Evolutionary conservation across 2,329 filamentous ascomycete species (phyloP).

Genomic region (Allantophomopsis cytisporea): DNA sequence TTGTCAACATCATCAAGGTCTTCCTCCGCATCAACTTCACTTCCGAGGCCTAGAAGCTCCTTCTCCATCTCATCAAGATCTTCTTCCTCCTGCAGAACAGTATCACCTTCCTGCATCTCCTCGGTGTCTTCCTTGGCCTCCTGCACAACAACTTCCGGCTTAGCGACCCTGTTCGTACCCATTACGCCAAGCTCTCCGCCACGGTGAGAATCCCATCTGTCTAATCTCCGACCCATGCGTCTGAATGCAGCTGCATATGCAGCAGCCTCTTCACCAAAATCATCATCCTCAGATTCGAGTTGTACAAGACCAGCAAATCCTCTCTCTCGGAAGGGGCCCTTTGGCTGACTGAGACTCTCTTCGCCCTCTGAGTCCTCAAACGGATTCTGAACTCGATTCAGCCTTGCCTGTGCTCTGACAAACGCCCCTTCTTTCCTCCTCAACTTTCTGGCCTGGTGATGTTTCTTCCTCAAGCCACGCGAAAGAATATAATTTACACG

Average conservation of each 20-base stretch:
- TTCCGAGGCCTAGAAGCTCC: slow-evolving; percentile 32
- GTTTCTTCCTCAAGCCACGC: slow-evolving; percentile 53
- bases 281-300: slow-evolving; percentile 48
- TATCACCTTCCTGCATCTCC: slow-evolving; percentile 12
- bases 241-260: slow-evolving; percentile 53
- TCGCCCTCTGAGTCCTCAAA: slow-evolving; percentile 53
- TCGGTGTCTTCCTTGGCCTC: slow-evolving; percentile 13
- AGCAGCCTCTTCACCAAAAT: slow-evolving; percentile 63
- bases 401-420: slow-evolving; percentile 50
- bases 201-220: slow-evolving; percentile 47
- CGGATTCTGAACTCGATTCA: slow-evolving; percentile 38
- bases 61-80: slow-evolving; percentile 41
- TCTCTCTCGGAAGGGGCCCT: slow-evolving; percentile 33
- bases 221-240: slow-evolving; percentile 48
- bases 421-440: slow-evolving; percentile 54
- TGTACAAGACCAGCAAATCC: slow-evolving; percentile 53
- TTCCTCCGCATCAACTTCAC: slow-evolving; percentile 27
- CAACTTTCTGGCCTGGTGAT: slow-evolving; percentile 46
- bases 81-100: slow-evolving; percentile 20
- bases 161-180: slow-evolving; percentile 13
- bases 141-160: not conserved
- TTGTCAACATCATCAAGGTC: slow-evolving; percentile 32
- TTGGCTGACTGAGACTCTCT: slow-evolving; percentile 21
- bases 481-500: slow-evolving; percentile 74
- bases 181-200: slow-evolving; percentile 14